phyloP scores from a whole-genome alignment of 2,329 filamentous ascomycete species.

The Colletotrichum nymphaeae region DNA sequence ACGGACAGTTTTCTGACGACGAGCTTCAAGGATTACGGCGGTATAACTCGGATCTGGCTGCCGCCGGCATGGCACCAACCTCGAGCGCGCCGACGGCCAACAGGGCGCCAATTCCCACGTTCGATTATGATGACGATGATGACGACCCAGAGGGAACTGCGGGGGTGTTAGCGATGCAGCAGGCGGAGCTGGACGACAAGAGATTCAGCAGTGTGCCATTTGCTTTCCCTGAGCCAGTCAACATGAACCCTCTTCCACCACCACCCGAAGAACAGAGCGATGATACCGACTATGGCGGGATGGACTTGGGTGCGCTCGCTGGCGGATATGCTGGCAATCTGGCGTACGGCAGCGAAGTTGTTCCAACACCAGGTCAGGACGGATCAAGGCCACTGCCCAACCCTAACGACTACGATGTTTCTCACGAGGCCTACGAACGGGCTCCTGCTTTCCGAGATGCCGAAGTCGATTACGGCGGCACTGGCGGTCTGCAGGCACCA shows the following conservation, averaged over 20 bases:
- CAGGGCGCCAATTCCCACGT: conserved; percentile 50
- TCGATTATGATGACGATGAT: conserved; percentile 70
- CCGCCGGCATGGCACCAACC: conserved; percentile 52
- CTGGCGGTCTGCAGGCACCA: conserved; percentile 87
- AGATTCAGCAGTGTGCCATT: conserved; percentile 64
- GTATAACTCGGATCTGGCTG: conserved; percentile 60
- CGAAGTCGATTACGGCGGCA: conserved; percentile 87
- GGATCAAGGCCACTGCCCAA: conserved; percentile 62
- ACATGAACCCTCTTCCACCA: conserved; percentile 52
- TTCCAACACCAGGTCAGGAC: conserved; percentile 54
- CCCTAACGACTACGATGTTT: conserved; percentile 46
- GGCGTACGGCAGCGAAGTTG: conserved; percentile 61
- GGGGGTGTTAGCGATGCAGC: conserved; percentile 83
- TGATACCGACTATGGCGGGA: conserved; percentile 77
- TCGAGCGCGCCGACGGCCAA: conserved; percentile 55
- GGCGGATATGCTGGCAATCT: conserved; percentile 73
- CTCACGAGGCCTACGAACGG: conserved; percentile 50
- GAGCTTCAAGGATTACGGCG: conserved; percentile 60
- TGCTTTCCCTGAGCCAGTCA: conserved; percentile 57
- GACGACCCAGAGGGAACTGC: conserved; percentile 90
- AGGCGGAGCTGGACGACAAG: conserved; percentile 83
- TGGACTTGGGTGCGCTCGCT: conserved; percentile 81
- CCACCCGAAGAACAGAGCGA: conserved; percentile 68
- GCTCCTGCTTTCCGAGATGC: conserved; percentile 66
- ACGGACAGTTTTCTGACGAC: conserved; percentile 56